phyloP scores from a whole-genome alignment of 2,329 filamentous ascomycete genomes.

The Arthroderma sp. region DNA sequence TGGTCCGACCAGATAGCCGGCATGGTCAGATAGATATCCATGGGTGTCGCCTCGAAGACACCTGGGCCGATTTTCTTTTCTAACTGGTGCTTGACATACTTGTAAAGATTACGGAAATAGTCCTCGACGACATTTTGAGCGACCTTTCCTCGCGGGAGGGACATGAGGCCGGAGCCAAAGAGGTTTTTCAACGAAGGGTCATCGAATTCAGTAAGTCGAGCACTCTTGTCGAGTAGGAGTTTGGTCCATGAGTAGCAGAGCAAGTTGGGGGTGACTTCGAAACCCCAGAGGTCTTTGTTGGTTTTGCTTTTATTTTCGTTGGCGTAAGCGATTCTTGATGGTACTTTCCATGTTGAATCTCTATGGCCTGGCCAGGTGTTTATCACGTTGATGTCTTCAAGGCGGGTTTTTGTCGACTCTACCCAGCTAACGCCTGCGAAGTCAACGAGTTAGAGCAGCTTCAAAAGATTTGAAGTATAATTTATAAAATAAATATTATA shows the following conservation, averaged over 20 bases:
- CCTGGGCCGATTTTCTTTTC: constrained; percentile 10
- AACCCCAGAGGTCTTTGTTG: constrained; percentile 14
- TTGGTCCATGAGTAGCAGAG: constrained; percentile 20
- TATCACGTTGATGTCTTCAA: constrained; percentile 14
- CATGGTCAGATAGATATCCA: constrained; percentile 13
- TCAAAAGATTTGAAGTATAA: too few species aligned
- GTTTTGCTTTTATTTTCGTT: constrained; percentile 11
- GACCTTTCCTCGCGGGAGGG: constrained; percentile 8
- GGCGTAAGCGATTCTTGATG: constrained; percentile 17
- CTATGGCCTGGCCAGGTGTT: constrained; percentile 15
- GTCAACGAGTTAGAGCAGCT: background rate
- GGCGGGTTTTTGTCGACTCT: constrained; percentile 7
- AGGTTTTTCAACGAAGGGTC: constrained; percentile 7
- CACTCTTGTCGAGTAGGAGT: constrained; percentile 15
- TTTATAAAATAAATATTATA: background rate
- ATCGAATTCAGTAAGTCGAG: constrained; percentile 12
- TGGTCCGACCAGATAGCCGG: constrained; percentile 12
- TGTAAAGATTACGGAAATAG: constrained; percentile 14
- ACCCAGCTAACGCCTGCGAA: constrained; percentile 11
- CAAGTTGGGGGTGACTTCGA: constrained; percentile 13
- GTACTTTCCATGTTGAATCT: constrained; percentile 13
- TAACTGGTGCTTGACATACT: constrained; percentile 11
- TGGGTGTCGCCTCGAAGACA: constrained; percentile 8
- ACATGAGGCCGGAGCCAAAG: constrained; percentile 1
- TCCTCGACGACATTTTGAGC: constrained; percentile 15